Evolutionary conservation across 164 flowering plant genomes (phyloP).

Genomic region (Sextonia rubra): DNA sequence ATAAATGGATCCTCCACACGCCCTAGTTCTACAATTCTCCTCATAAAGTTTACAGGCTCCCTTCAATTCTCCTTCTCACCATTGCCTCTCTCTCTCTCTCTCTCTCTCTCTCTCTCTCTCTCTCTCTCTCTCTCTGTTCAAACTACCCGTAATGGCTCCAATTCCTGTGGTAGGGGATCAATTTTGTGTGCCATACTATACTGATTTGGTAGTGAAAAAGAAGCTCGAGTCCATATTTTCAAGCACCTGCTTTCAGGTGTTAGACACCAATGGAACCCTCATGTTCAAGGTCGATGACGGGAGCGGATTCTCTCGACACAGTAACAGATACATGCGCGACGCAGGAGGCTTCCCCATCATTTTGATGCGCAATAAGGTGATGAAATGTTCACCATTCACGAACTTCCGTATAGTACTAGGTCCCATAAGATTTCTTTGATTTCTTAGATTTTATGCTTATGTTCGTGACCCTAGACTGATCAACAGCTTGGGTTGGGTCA

Average conservation of each 20-base stretch:
- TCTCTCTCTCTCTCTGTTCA: too few species aligned
- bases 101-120: too few species aligned
- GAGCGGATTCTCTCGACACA: background rate
- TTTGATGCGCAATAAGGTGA: conserved; percentile 5
- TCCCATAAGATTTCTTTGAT: too few species aligned
- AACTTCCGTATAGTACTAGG: too few species aligned
- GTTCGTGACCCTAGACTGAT: too few species aligned
- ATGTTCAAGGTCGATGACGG: background rate
- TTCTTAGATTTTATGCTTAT: too few species aligned
- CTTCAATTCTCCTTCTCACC: too few species aligned
- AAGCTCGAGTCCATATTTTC: background rate
- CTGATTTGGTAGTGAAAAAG: background rate
- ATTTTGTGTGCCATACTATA: background rate
- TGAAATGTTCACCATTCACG: too few species aligned
- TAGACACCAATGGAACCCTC: background rate
- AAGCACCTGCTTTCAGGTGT: background rate
- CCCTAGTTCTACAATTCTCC: background rate
- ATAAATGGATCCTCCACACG: too few species aligned
- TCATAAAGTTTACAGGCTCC: background rate
- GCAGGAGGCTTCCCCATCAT: conserved; percentile 1
- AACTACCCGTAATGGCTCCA: background rate
- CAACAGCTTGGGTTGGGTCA: too few species aligned
- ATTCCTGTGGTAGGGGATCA: background rate
- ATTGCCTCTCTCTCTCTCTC: too few species aligned
- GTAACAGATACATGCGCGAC: background rate